Evolutionary conservation across 257 asterid genomes (phyloP), one percentile per base, ranked within the genome.

Genomic region (Nicotiana obtusifolia): DNA sequence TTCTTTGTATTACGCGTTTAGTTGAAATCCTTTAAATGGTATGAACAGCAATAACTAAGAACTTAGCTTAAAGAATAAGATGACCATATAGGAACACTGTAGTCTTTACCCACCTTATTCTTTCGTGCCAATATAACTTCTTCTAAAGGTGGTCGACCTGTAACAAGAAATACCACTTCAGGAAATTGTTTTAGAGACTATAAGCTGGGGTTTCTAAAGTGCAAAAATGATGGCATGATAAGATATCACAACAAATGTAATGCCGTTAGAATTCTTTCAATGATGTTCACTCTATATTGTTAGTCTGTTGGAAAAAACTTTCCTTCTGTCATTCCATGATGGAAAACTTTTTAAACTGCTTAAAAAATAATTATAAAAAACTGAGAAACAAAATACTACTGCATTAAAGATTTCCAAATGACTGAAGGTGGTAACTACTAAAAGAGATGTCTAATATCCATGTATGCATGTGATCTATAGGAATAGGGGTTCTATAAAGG

Each of bases 141-240:
- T 84, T 93, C 96, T 37, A 94, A 67, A 71, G 97, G 95, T 15
- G 98, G 97, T 64, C 98, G 90, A 20, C 98, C 98, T 91, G 92
- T 79, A 73, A 80, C 69, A 76, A 14, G 49, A 77, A 22, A 67
- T 64, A 80, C 9, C 22, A 49, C 54, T 35, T 64, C 30, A 64
- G 73, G 35, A 80, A 26, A 64, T 60, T 80, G 57, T 62, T 47
- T 79, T 44, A 37, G 2, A 62, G 22, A 44, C 61, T 33, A 16
- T 33, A 41, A 1, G 41, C 59, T 47, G 16, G 60, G 52, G 9
- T 47, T 15, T 14, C 41, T 15, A n/a, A 73, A 4, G 10, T 24
- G 79, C 61, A 49, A 11, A 41, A 56, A 26, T 22, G 57, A 41
- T 20, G 78, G 78, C 35, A n/a, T 73, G 79, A 73, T 4, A 47